Percentiles rank a stretch among this genome's conserved stretches.
Conservation (phyloP, 495 filamentous ascomycete species). For the Usnea hakonensis region DNA sequence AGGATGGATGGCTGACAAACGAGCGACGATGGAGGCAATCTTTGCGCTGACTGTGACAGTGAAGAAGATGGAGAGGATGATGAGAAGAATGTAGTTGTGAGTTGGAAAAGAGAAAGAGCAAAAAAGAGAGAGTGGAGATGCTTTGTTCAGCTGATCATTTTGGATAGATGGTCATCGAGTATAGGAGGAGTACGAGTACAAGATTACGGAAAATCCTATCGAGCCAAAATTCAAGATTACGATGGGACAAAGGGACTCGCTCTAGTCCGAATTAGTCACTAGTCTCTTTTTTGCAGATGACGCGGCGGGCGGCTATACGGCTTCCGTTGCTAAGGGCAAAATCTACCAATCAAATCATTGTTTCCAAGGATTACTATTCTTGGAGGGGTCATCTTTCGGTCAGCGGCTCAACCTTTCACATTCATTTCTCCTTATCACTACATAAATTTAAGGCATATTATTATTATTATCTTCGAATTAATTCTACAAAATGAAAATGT, state of each 20-base stretch:
- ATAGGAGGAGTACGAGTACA: neutral
- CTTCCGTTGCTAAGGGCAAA: constrained; percentile 10
- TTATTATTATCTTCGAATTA: no score
- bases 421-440: no score
- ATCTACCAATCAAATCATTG: no score
- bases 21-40: neutral
- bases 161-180: neutral
- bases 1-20: neutral
- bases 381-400: no score
- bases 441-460: no score
- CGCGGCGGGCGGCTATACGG: constrained; percentile 9
- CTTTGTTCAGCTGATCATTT: neutral
- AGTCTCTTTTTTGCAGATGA: constrained; percentile 1
- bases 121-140: neutral
- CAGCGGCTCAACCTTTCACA: no score
- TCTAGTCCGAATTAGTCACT: no score
- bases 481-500: no score
- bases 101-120: no score
- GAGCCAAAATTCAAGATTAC: no score
- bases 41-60: neutral
- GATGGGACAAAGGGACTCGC: no score
- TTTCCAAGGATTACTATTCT: no score
- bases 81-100: neutral
- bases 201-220: neutral
- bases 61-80: neutral